Base-by-base conservation (phyloP, 2,329 filamentous ascomycete genomes). In the Drechslerella stenobrocha region DNA sequence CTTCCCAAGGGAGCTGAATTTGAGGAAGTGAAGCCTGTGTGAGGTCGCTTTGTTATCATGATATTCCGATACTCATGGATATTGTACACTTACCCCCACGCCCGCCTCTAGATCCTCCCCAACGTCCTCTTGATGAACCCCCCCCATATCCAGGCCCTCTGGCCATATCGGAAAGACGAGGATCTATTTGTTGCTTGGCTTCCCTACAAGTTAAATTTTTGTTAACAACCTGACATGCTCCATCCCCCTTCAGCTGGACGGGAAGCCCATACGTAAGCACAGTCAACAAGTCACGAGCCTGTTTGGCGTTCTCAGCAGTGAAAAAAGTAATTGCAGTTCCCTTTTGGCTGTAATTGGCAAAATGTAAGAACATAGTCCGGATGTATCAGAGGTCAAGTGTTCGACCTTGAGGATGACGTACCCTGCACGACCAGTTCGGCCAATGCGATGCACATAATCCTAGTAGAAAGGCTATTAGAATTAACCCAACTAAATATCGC, bases 251-350 rank as follows among this genome's bases (percentile, higher is more conserved):
- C 52, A 30, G 3, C 2, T 13, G 18, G 44, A 23, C 30, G 32
- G 28, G 20, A 13, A 6, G 9, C 15, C 18, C 50, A 45, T 69
- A 69, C 64, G 73, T 67, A 20, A 98, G 87, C 74, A 98, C 89
- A 74, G 84, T 83, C 74, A 98, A 87, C 76, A 98, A 86, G 80
- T 98, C 93, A 83, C 93, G 92, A 79, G 93, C 92, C 85, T 93
- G 89, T 82, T 92, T 93, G 75, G 88, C 84, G 80, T 93, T 89
- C 80, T 97, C 93, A 87, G 92, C 93, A 78, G 93, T 97, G 80
- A 98, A 98, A 75, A 98, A 85, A 72, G 93, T 97, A 76, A 97
- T 97, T 77, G 93, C 93, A 75, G 91, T 97, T 80, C 93, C 93
- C 72, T 87, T 89, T 75, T 87, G 87, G 80, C 93, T 93, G 76